These are phyloP conservation scores for Cercophora sp. DNA, from an alignment of 495 filamentous ascomycete genomes.

Conservation along the genomic window DNA sequence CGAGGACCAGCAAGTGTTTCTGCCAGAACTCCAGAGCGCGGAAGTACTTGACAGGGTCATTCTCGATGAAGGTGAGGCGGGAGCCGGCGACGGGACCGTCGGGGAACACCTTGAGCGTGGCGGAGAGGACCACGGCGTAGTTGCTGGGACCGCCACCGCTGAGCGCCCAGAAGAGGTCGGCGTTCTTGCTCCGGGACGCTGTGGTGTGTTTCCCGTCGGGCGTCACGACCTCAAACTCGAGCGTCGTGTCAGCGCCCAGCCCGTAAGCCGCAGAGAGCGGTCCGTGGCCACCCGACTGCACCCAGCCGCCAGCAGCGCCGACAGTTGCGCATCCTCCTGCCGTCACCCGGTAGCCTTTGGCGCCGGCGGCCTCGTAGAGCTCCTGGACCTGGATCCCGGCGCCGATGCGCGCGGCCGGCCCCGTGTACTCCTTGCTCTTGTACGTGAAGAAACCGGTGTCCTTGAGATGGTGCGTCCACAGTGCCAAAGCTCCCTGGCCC, in stretches of 20 bases:
- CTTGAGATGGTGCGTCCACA: constrained; percentile 50
- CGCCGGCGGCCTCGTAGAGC: constrained; percentile 28
- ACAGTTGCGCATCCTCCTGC: constrained; percentile 46
- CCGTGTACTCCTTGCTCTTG: constrained; percentile 32
- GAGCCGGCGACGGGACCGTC: neutral
- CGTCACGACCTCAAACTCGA: constrained; percentile 57
- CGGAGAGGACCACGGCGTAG: constrained; percentile 51
- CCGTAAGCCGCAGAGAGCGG: constrained; percentile 50
- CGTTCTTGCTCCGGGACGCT: constrained; percentile 39
- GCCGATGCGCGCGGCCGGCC: constrained; percentile 46
- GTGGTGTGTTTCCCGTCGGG: constrained; percentile 42
- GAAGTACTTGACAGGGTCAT: too few species aligned
- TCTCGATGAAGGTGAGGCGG: neutral
- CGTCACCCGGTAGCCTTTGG: constrained; percentile 40
- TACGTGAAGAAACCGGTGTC: constrained; percentile 38
- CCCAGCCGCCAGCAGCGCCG: constrained; percentile 43
- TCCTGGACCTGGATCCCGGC: constrained; percentile 42
- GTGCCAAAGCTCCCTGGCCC: constrained; percentile 39
- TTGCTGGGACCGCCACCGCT: constrained; percentile 54
- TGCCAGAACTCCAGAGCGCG: too few species aligned
- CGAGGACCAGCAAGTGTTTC: too few species aligned
- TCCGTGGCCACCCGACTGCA: constrained; percentile 57
- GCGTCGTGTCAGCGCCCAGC: constrained; percentile 55
- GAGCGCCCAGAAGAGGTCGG: constrained; percentile 61
- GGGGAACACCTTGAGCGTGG: constrained; percentile 35